Evolutionary conservation across 2,329 filamentous ascomycete species (phyloP), one percentile per base, ranked within the genome.

Genomic region (Parastagonospora nodorum): DNA sequence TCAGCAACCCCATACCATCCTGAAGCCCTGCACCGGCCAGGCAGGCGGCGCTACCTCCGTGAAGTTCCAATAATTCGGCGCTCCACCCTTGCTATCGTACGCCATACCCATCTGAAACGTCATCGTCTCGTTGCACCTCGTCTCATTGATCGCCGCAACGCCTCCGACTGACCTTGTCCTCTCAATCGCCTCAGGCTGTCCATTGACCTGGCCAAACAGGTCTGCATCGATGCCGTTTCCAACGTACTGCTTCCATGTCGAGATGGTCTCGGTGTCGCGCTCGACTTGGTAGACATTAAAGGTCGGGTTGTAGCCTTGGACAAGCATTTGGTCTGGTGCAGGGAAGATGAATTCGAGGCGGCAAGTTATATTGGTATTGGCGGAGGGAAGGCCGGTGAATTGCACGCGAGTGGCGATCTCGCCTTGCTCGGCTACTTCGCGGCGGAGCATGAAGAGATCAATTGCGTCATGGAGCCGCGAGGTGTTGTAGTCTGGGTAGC

Each of bases 71-170:
- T 66, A 69, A 29, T 72, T 69, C 2, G 63, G 63, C 35, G 40
- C 32, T 9, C 38, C 12, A 11, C 44, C 48, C 8, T 19, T 39
- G 8, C 60, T 57, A n/a, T 66, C 44, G 19, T 54, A 65, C 30
- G 53, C 51, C 61, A 69, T 62, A 6, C 60, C 59, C 61, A 69
- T 67, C 47, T 66, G 60, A 39, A 68, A 70, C 10, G 65, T 67
- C 44, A 70, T 37, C 15, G 62, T 67, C 39, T 64, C 57, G 42
- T 62, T 67, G 33, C 67, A 71, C 11, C 36, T 37, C 31, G 51
- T 56, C 31, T 52, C 31, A 10, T 58, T 59, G 8, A 69, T 46
- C 0, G 59, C 58, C 7, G 61, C 51, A 5, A 64, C 38, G 2
- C 60, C 61, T 2, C 56, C 60, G 4, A 50, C 55, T 8, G 49